Base-by-base conservation (phyloP, 768 basidiomycete genomes). In the Chalciporus chontae region DNA sequence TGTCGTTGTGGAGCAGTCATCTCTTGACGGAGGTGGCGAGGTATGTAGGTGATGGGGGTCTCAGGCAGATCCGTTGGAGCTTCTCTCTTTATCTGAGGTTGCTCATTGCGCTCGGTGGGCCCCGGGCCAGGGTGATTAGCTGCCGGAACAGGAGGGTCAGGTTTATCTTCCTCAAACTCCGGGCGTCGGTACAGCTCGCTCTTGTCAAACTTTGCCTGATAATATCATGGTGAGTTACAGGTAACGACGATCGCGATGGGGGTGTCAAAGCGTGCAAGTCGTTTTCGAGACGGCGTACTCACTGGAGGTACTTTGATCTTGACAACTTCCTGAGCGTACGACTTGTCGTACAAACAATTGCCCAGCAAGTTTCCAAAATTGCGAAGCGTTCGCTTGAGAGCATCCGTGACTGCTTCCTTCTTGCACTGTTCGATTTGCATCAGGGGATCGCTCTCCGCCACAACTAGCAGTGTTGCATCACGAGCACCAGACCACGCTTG, bases 341-440 rank as follows among this genome's bases (percentile, higher is more conserved):
- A 68, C 71, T 95, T 96, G 72, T 98, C 96, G 61, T 98, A 98
- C n/a, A 98, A 70, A 68, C 96, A 99, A 60, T 96, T 95, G 1
- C 96, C 96, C 14, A 98, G 75, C 3, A 98, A 73, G 64, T 94
- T 96, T 36, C 96, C 96, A 63, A 98, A 99, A 55, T 84, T 91
- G 21, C 92, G 77, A 8, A 99, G 76, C 1, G 93, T 83, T 27
- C 95, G 84, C 69, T 99, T 99, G 47, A 95, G 72, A 0, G 79
- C 95, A 58, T 99, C 96, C 0, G 96, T 99, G 0, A 97, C 86
- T 2, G 96, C 94, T 65, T 98, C 96, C 59, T 99, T 99, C 77
- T 97, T 97, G 64, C 90, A 93, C 96, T 99, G 59, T 27, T 37
- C 50, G 14, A 52, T 42, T 5, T 32, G 40, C 40, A 26, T 57